Evolutionary conservation across 2,329 filamentous ascomycete species (phyloP).

Genomic region (Xylariaceae sp.): DNA sequence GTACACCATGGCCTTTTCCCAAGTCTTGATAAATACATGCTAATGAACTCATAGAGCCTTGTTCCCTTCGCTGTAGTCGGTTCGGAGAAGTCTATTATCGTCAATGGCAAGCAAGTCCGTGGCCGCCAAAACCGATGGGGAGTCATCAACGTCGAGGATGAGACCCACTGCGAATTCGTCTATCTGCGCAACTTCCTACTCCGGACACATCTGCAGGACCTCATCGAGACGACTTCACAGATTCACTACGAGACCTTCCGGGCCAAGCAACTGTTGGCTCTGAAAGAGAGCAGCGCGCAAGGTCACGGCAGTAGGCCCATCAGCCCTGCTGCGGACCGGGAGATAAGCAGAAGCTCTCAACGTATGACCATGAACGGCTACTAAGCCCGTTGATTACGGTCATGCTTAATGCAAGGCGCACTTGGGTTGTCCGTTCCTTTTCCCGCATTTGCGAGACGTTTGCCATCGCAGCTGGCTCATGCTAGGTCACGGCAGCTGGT

Average conservation of each 20-base stretch:
- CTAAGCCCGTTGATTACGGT: constrained; percentile 55
- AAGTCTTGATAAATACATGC: constrained; percentile 12
- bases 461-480: background rate
- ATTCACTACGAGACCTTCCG: constrained; percentile 99
- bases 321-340: constrained; percentile 90
- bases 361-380: constrained; percentile 99
- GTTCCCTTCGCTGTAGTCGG: constrained; percentile 98
- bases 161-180: constrained; percentile 99
- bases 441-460: constrained; percentile 24
- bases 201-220: constrained; percentile 95
- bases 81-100: constrained; percentile 96
- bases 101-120: constrained; percentile 96
- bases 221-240: constrained; percentile 98
- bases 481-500: no score
- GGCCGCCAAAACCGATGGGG: constrained; percentile 99
- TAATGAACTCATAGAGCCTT: constrained; percentile 69
- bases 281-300: constrained; percentile 96
- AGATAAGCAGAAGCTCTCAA: constrained; percentile 96
- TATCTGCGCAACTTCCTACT: constrained; percentile 98
- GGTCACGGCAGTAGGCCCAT: constrained; percentile 87
- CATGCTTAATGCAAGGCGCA: constrained; percentile 35
- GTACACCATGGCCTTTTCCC: constrained; percentile 52
- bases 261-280: constrained; percentile 94
- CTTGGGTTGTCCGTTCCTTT: constrained; percentile 25
- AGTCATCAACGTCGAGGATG: constrained; percentile 98